Evolutionary conservation across 768 basidiomycete genomes (phyloP), one percentile per base, ranked within the genome.

Genomic region (Tulasnella sp.): DNA sequence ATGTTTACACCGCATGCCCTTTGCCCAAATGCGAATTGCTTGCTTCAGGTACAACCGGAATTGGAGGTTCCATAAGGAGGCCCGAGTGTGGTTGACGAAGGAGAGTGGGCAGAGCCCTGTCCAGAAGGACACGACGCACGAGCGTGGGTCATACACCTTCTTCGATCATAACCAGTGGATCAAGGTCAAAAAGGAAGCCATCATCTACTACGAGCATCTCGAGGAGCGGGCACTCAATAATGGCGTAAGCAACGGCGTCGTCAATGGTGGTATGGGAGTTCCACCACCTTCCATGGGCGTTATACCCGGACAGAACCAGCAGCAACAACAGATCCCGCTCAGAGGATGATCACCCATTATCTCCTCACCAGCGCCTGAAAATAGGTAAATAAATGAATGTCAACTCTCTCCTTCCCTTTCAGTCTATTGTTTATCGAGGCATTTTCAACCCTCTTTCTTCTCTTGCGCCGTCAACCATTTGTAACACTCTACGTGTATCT

Each of bases 1-100:
- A 26, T 49, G 19, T n/a, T 58, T 21, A 30, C 61, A 26, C 21
- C 21, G n/a, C 24, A 50, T 26, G 51, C 19, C 8, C 34, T 26
- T 52, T 26, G 34, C n/a, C 27, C 34, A 24, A 23, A 7, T 23
- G n/a, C 13, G n/a, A 52, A 59, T 30, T 29, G 10, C 29, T 56
- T 21, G 47, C 17, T 60, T 47, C 65, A 94, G 92, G 68, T 95
- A 83, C 77, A 87, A 88, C 71, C 86, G 92, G 62, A 93, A 92
- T 71, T 98, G 94, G 93, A 78, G 94, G 62, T 96, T 86, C 72
- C 93, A 96, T 80, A 96, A 93, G 71, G 89, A 92, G 66, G 77
- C 89, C 51, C 84, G 84, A 43, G 71, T 89, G 80, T 82, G 84
- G 84, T 73, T 96, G 72, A 94, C 90, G 48, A 94, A 94, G 68